Evolutionary conservation across 1,284 basidiomycete genomes (phyloP).

Genomic region (Irpex sp.): DNA sequence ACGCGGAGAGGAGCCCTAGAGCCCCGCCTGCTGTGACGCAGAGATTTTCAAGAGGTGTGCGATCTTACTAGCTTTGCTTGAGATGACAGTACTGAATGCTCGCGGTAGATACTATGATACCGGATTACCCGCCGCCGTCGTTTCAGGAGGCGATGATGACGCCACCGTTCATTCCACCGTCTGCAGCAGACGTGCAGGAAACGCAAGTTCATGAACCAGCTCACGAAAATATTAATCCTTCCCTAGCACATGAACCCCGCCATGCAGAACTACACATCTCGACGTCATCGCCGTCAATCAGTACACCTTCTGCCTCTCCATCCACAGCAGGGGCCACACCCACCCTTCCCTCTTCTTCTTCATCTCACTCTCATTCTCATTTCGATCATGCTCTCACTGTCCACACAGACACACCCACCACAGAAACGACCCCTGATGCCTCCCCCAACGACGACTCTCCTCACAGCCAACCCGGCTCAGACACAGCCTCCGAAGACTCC

Average conservation of each 20-base stretch:
- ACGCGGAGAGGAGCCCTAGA: slow-evolving; percentile 22
- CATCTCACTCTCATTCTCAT: too few species aligned
- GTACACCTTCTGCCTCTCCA: neutral
- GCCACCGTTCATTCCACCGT: slow-evolving; percentile 15
- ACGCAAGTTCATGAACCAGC: slow-evolving; percentile 7
- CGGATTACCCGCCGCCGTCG: slow-evolving; percentile 56
- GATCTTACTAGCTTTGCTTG: neutral
- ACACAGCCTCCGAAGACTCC: neutral
- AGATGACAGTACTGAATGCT: neutral
- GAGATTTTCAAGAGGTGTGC: slow-evolving; percentile 9
- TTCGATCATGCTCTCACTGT: too few species aligned
- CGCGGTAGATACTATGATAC: slow-evolving; percentile 31
- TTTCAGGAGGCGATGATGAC: slow-evolving; percentile 50
- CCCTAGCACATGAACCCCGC: slow-evolving; percentile 5
- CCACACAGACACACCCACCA: too few species aligned
- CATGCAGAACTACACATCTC: neutral
- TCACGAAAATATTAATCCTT: neutral
- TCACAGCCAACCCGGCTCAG: neutral
- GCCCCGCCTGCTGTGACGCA: slow-evolving; percentile 2
- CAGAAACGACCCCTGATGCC: neutral
- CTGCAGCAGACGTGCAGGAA: slow-evolving; percentile 4
- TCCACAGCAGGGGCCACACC: neutral
- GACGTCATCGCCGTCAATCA: slow-evolving; percentile 2
- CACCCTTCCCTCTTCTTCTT: neutral
- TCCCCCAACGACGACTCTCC: neutral